Evolutionary conservation across 2,329 filamentous ascomycete species (phyloP), one percentile per base, ranked within the genome.

Genomic region (Pseudogymnoascus sp.): DNA sequence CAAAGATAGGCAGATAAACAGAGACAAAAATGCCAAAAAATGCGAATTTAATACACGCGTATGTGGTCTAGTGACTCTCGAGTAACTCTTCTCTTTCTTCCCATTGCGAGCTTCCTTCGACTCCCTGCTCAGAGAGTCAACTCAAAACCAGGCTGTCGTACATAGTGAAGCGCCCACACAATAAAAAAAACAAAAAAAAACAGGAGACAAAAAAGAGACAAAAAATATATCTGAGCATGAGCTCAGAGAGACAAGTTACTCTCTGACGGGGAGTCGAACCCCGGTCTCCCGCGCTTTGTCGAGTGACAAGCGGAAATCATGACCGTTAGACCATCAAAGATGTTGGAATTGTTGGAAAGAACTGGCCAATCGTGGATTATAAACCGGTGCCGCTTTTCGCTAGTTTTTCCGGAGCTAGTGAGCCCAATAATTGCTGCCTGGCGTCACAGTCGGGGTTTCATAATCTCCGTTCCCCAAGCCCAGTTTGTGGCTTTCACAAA

Each of bases 231-330:
- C 57, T 60, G 31, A 60, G 57, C 57, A 60, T 60, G 57, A 60
- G 57, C 62, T 63, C 51, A 61, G 54, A 63, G 54, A 63, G 29
- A 31, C 54, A 62, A 29, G 16, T 34, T 68, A n/a, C 67, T 68
- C 67, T 68, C 67, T 67, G 66, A 68, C 68, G 66, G 68, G 68
- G 68, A 69, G 64, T 69, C 66, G 66, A 69, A 69, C 68, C 67
- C 68, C 67, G 67, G 66, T 69, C 68, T 69, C 67, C 67, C 68
- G 68, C 66, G 68, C 45, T 26, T 65, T 65, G 64, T 62, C 64
- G 37, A 34, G 23, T 64, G 63, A 47, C 68, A 69, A 69, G 68
- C 68, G 68, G 68, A 69, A 69, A 69, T 69, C 68, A 69, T 69
- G 65, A 69, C 68, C 68, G 68, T 69, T 69, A 69, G 68, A 69